Evolutionary conservation across 163 green algal species (phyloP), one percentile per base, ranked within the genome.

Genomic region (Prototheca wickerhamii): DNA sequence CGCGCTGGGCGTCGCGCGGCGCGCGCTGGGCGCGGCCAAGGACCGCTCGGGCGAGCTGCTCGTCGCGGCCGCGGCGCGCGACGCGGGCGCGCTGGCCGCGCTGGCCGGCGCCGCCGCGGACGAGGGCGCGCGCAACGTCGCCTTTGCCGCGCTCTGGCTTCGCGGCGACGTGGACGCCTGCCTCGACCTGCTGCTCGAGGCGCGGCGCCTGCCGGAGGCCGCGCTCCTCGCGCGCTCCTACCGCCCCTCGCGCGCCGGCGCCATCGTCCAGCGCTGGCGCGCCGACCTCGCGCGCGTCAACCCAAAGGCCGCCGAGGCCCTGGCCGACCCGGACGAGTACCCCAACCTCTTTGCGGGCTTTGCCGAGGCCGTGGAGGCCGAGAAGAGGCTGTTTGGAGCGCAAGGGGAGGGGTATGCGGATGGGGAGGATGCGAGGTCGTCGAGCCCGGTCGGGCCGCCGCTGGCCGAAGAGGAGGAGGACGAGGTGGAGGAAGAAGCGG

Each of bases 161-260:
- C 82, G 96, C 46, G 84, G 83, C 8, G 69, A 88, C 46, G 56
- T 89, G 51, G 76, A 93, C 35, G 77, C 68, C 23, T 98, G 92
- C 69, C 69, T 97, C 32, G 78, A 91, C 54, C 71, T 96, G 69
- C 82, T 99, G 58, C 32, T 88, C 8, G 67, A 80, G 1, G 65
- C 73, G 33, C 78, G 76, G 4, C 86, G 93, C 30, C 63, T 96
- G 10, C 91, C 93, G 1, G 93, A 99, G 78, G 93, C 93, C 0
- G 91, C 93, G 21, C 94, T 99, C 79, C 89, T 99, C 53, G 84
- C 89, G 12, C 81, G 93, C 56, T 94, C 90, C 30, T 98, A 98
- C 70, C 29, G 77, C 33, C 91, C 91, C 35, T 80, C 66, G 68
- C 68, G 70, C 44, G 30, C 64, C 18, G 58, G 20, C 23, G 46